Base-by-base conservation (phyloP, 148 eudicot species). In the Heliosperma pusillum region DNA sequence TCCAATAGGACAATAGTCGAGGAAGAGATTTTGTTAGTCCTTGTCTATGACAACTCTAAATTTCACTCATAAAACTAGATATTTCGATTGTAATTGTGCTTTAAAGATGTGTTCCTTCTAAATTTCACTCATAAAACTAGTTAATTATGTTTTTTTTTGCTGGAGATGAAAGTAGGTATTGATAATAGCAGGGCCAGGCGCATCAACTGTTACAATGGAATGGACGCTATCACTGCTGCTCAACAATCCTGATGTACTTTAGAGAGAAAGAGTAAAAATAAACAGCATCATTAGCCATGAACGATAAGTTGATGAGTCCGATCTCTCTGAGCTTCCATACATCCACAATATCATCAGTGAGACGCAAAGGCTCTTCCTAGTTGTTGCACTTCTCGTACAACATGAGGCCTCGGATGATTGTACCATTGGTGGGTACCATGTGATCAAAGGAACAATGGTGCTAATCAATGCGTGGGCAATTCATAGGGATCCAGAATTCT, bases 211-310 rank as follows among this genome's bases (percentile, higher is more conserved):
- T 13, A 79, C 77, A 40, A 25, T 79, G 73, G 81, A 79, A 59
- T 79, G 81, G 81, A 69, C 77, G 10, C 11, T 78, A 27, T 66
- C 81, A 11, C 40, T 79, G 24, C 30, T 79, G 50, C 81, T 79
- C 13, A 79, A 79, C 56, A 65, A 73, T 44, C 81, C 81, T 4
- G 45, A 73, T 26, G 52, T 73, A 42, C 73, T 79, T 27, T 3
- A 79, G 25, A 73, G 67, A 24, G 81, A 77, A 27, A 73, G 81
- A 45, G 56, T 20, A 44, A 77, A 79, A 58, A 79, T 79, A 7
- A 73, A 79, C 52, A 47, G 21, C 11, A 8, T 45, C 5, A 64
- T 73, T 58, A 30, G 77, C n/a, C 25, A 73, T 25, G 26, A 29
- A 73, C 65, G 57, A 57, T 16, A 73, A 58, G 69, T 79, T 4